phyloP scores from a whole-genome alignment of 345 rosid genomes.

The Syzygium jambos region DNA sequence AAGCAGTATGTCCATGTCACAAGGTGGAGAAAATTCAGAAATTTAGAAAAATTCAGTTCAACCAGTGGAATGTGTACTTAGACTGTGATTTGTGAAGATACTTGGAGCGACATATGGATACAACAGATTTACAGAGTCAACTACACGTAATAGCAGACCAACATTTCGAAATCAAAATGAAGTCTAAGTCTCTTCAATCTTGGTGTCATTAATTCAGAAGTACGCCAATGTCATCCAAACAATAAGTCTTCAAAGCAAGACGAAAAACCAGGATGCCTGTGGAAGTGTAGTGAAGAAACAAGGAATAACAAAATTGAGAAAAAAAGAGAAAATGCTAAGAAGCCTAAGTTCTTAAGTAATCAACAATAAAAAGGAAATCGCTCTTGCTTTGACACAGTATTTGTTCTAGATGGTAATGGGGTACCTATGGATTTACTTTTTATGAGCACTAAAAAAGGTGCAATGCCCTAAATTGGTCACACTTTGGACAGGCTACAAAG shows the following conservation, averaged over 20 bases:
- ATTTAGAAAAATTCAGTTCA: background rate
- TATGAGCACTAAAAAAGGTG: background rate
- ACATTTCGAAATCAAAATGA: background rate
- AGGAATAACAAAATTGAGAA: background rate
- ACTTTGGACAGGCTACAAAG: background rate
- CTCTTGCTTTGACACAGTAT: background rate
- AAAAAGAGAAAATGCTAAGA: background rate
- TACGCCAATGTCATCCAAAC: background rate
- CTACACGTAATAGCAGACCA: background rate
- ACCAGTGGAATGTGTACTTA: background rate
- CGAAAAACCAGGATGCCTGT: background rate
- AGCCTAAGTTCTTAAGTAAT: background rate
- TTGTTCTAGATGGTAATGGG: background rate
- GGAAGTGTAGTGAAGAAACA: background rate
- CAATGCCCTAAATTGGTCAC: background rate
- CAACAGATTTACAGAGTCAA: background rate
- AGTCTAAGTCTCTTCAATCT: background rate
- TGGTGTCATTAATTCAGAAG: background rate
- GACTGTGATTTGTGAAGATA: background rate
- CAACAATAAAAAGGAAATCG: background rate
- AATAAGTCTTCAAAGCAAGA: background rate
- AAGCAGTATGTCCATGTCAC: constrained; percentile 11
- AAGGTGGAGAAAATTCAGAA: background rate
- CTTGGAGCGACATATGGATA: background rate
- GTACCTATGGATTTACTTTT: background rate